Percentiles rank a stretch among this genome's conserved stretches.
Evolutionary conservation across 2,329 filamentous ascomycete species (phyloP).

Genomic region (Fusarium annulatum): DNA sequence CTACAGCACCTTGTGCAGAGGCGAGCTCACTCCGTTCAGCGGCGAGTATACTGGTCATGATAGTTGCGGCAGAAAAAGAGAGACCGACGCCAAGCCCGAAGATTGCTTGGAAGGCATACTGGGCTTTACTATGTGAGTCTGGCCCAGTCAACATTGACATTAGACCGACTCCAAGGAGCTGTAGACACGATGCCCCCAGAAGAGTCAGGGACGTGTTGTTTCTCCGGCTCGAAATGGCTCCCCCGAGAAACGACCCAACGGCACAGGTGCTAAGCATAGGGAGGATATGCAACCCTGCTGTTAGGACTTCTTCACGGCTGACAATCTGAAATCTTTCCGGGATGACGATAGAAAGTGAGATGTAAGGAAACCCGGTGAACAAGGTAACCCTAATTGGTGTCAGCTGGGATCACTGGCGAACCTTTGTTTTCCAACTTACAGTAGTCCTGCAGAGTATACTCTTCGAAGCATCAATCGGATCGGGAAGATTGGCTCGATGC

Average conservation of each 20-base stretch:
- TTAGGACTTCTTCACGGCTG: conserved; percentile 62
- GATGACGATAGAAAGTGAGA: conserved; percentile 67
- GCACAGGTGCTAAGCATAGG: conserved; percentile 69
- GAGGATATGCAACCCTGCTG: conserved; percentile 67
- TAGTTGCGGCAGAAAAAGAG: conserved; percentile 66
- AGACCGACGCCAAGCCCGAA: conserved; percentile 70
- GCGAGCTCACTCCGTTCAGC: conserved; percentile 62
- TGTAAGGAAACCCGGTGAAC: conserved; percentile 67
- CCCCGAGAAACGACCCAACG: conserved; percentile 66
- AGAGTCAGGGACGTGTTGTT: conserved; percentile 66
- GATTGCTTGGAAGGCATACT: conserved; percentile 67
- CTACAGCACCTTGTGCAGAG: conserved; percentile 68
- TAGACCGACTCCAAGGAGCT: conserved; percentile 63
- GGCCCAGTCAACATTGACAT: conserved; percentile 57
- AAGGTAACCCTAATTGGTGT: conserved; percentile 62
- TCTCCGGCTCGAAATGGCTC: conserved; percentile 62
- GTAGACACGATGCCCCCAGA: conserved; percentile 60
- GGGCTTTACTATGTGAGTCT: conserved; percentile 50
- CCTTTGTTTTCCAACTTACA: conserved; percentile 52
- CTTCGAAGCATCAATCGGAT: conserved; percentile 59
- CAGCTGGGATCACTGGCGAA: not conserved
- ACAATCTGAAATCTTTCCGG: conserved; percentile 71
- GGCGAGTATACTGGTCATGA: conserved; percentile 66
- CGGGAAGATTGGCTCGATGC: conserved; percentile 67
- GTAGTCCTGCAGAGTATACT: conserved; percentile 62